A percentile compares a stretch with the other conserved stretches of the same genome.
Conservation (phyloP, 2,329 filamentous ascomycete species). For the Allantophomopsis cytisporea region DNA sequence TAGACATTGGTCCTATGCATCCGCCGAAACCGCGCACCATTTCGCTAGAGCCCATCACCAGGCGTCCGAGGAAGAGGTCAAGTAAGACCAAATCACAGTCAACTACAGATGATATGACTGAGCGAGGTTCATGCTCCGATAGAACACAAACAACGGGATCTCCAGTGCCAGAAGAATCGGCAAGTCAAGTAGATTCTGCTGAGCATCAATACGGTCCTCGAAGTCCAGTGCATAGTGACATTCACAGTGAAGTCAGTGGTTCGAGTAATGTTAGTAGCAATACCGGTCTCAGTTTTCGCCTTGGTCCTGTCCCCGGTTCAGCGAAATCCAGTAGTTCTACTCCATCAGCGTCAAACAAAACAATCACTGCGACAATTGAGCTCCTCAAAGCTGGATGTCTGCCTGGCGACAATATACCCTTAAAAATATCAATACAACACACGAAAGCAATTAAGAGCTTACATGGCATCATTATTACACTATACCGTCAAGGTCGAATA, state of each 20-base stretch:
- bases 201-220: slow-evolving; percentile 27
- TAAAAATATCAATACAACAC: slow-evolving; percentile 74
- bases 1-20: slow-evolving; percentile 68
- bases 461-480: slow-evolving; percentile 82
- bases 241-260: slow-evolving; percentile 55
- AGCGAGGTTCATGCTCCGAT: slow-evolving; percentile 11
- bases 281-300: slow-evolving; percentile 28
- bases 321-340: slow-evolving; percentile 29
- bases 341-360: slow-evolving; percentile 50
- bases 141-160: slow-evolving; percentile 6
- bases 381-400: slow-evolving; percentile 72
- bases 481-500: slow-evolving; percentile 83
- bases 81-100: slow-evolving; percentile 6
- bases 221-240: slow-evolving; percentile 33
- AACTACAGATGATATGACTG: slow-evolving; percentile 8
- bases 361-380: slow-evolving; percentile 78
- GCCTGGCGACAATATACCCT: slow-evolving; percentile 68
- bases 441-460: slow-evolving; percentile 83
- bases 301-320: slow-evolving; percentile 20
- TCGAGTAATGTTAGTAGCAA: slow-evolving; percentile 37
- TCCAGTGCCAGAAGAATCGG: slow-evolving; percentile 16
- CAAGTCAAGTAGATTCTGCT: slow-evolving; percentile 17
- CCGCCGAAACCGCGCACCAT: slow-evolving; percentile 71
- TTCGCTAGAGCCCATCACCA: slow-evolving; percentile 77
- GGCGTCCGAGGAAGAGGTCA: slow-evolving; percentile 38